Evolutionary conservation across 257 asterid species (phyloP).

Genomic region (Penstemon newberryi): DNA sequence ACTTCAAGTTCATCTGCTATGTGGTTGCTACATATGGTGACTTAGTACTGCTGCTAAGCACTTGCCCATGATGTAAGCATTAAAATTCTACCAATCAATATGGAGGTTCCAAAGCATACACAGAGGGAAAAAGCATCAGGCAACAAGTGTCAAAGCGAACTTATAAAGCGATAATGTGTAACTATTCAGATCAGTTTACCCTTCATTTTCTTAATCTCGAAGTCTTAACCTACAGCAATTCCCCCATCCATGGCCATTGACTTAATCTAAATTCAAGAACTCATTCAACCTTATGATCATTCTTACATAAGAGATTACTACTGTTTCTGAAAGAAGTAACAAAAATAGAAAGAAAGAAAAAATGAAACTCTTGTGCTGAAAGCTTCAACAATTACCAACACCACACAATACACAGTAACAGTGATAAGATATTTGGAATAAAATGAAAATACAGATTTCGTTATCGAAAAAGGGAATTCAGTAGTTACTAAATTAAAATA

Average conservation of each 20-base stretch:
- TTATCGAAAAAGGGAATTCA: not conserved
- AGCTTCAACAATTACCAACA: not conserved
- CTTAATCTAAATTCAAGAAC: conserved; percentile 7
- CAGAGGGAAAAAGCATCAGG: too few relatives aligned
- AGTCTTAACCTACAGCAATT: not conserved
- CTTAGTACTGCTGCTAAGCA: conserved; percentile 13
- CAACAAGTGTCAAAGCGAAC: too few relatives aligned
- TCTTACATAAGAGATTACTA: too few relatives aligned
- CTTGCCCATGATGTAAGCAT: too few relatives aligned
- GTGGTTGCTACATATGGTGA: not conserved
- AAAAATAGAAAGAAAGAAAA: conserved; percentile 6
- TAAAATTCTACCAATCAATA: too few relatives aligned
- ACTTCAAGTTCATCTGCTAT: not conserved
- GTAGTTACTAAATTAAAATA: conserved; percentile 23
- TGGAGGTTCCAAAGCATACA: too few relatives aligned
- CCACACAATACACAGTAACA: not conserved
- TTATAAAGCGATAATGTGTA: too few relatives aligned
- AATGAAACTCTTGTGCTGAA: conserved; percentile 2
- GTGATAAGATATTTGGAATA: conserved; percentile 2
- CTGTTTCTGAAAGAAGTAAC: too few relatives aligned
- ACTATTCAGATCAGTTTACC: not conserved
- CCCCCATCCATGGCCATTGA: not conserved
- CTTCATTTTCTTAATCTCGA: not conserved
- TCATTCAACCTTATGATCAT: not conserved
- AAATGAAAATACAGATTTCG: conserved; percentile 1